phyloP scores from a whole-genome alignment of 345 rosid species.

The Nephelium lappaceum region DNA sequence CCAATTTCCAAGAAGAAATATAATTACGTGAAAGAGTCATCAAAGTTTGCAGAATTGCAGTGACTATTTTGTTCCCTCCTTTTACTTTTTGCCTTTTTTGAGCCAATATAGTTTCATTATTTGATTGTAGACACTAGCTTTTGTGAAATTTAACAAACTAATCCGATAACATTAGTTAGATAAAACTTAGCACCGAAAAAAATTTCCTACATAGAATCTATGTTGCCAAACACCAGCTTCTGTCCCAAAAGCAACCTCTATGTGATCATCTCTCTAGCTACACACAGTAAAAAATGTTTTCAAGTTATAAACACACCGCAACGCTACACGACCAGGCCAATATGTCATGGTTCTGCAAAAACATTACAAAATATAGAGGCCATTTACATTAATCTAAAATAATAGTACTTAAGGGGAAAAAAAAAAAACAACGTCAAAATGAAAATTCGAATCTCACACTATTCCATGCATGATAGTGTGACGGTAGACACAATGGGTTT shows the following conservation, averaged over 20 bases:
- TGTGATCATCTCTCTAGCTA: not conserved
- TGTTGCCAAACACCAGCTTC: too few species aligned
- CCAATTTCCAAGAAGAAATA: too few species aligned
- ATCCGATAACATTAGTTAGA: not conserved
- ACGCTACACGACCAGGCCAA: too few species aligned
- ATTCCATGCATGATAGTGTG: not conserved
- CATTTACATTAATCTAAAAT: conserved; percentile 4
- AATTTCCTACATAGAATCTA: not conserved
- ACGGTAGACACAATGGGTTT: not conserved
- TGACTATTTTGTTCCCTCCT: too few species aligned
- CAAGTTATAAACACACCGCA: too few species aligned
- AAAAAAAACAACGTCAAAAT: not conserved
- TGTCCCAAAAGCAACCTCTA: too few species aligned
- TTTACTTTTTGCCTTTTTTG: too few species aligned
- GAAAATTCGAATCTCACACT: too few species aligned
- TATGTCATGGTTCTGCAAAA: conserved; percentile 19
- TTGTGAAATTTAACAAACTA: not conserved
- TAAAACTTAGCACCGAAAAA: not conserved
- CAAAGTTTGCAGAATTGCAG: not conserved
- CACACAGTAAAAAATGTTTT: too few species aligned
- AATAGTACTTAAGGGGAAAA: too few species aligned
- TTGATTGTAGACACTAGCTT: not conserved
- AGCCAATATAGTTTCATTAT: not conserved
- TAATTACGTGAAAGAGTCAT: too few species aligned
- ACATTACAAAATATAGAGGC: conserved; percentile 1